Evolutionary conservation across 139 green algal species (phyloP), one percentile per base, ranked within the genome.

Genomic region (Chlamydomonas sp.): DNA sequence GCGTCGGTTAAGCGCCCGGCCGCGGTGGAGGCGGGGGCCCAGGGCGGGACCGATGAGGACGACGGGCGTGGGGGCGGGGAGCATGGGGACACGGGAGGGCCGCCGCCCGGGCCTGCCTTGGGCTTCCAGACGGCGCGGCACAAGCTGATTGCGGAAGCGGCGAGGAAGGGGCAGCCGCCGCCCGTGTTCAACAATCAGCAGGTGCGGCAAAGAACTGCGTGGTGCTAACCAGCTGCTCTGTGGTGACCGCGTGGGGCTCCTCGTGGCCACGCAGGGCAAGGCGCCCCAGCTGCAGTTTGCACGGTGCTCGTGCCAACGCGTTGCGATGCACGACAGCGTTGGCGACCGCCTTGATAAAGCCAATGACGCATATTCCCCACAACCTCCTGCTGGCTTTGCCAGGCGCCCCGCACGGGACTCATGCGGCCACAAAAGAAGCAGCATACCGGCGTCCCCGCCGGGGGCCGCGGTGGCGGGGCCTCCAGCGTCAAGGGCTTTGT

Each of bases 401-500:
- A 80, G 68, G 61, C 69, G 15, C 77, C 77, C 17, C 76, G 81
- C 9, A 49, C 82, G 71, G 80, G 80, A 7, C 62, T 90, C 0
- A 85, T 63, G 71, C 63, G 68, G 62, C 79, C 75, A 0, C 66
- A 61, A 62, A 89, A 90, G 80, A 86, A 74, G 69, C 79, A 77
- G 63, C 63, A 62, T 9, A 80, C 71, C 18, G 80, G 80, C 68
- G 60, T 16, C 57, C 66, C 72, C 18, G 63, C 59, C 17, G 84
- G 78, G 16, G 63, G 2, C 57, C 18, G 10, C 20, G 80, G 63
- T 12, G 59, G 78, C 61, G 85, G 20, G 63, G 20, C 78, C 15
- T 90, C 80, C 62, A 85, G 68, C 20, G 85, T 64, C 16, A 63
- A 73, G 69, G 87, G 80, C 72, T 98, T 98, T 89, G 90, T 96